Conservation (phyloP, 2,329 filamentous ascomycete species). For the Arthroderma sp. region DNA sequence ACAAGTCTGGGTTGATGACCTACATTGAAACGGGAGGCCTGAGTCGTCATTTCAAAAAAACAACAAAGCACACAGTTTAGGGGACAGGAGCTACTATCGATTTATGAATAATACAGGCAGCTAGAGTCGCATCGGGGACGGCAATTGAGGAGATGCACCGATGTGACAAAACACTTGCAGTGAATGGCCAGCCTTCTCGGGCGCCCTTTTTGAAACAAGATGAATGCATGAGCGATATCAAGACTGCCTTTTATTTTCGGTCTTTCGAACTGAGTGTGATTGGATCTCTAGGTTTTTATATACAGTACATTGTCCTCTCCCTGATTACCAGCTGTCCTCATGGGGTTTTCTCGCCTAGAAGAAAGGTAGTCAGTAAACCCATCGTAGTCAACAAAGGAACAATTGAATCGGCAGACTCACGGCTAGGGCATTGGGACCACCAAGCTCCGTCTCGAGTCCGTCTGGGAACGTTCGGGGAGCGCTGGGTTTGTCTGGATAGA, state of each 20-base stretch:
- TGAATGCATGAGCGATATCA: not conserved
- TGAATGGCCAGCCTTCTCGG: not conserved
- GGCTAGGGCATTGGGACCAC: constrained; percentile 53
- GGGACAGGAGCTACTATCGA: no score
- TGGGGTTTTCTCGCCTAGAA: constrained; percentile 29
- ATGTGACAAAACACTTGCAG: not conserved
- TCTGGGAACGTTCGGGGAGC: constrained; percentile 56
- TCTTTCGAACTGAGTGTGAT: not conserved
- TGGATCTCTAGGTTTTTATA: constrained; percentile 7
- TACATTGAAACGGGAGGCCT: no score
- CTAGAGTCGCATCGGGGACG: no score
- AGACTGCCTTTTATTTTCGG: not conserved
- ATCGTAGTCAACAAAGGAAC: not conserved
- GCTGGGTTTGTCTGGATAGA: constrained; percentile 60
- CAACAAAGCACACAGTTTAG: no score
- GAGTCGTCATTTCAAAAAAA: no score
- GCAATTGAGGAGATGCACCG: not conserved
- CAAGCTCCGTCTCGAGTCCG: constrained; percentile 62
- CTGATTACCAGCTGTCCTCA: constrained; percentile 15
- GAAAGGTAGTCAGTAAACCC: not conserved
- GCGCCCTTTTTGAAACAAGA: not conserved
- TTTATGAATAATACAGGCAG: no score
- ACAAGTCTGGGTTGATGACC: not conserved
- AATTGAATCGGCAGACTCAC: constrained; percentile 37
- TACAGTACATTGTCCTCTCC: constrained; percentile 7